Evolutionary conservation across 768 basidiomycete genomes (phyloP).

Genomic region (Dacryopinax spathularia): DNA sequence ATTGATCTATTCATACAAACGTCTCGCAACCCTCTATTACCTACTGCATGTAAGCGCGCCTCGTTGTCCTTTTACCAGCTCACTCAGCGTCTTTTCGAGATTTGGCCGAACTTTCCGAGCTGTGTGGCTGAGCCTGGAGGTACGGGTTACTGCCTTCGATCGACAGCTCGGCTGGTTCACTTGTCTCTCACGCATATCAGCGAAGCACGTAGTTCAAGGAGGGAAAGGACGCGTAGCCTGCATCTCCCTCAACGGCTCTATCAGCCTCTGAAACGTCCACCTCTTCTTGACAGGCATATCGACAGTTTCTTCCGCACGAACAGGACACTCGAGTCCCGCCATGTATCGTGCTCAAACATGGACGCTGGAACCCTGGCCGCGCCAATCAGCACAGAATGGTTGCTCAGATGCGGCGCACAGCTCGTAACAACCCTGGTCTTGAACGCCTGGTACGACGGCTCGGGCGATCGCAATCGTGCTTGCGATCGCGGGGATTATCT

Average conservation of each 20-base stretch:
- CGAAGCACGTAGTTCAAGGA: background rate
- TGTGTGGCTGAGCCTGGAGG: constrained; percentile 87
- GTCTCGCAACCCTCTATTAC: background rate
- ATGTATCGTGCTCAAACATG: constrained; percentile 89
- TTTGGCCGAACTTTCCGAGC: constrained; percentile 75
- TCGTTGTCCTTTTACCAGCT: constrained; percentile 59
- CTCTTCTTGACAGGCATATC: constrained; percentile 56
- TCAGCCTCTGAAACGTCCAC: constrained; percentile 69
- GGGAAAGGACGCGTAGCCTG: constrained; percentile 65
- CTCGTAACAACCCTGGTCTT: constrained; percentile 97
- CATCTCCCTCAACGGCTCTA: constrained; percentile 73
- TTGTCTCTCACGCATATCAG: constrained; percentile 44
- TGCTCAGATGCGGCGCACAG: constrained; percentile 85
- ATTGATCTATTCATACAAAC: constrained; percentile 1
- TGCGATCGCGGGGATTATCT: constrained; percentile 97
- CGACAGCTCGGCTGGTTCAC: constrained; percentile 91
- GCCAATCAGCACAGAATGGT: constrained; percentile 97
- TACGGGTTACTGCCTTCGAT: constrained; percentile 65
- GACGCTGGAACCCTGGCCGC: constrained; percentile 93
- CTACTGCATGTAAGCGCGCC: constrained; percentile 63
- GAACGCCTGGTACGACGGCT: constrained; percentile 97
- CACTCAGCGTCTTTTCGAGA: constrained; percentile 69
- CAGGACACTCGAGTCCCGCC: constrained; percentile 89
- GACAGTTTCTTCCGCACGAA: constrained; percentile 83
- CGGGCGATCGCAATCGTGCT: constrained; percentile 95